Conservation (phyloP, 345 rosid species). For the Syzygium aromaticum region DNA sequence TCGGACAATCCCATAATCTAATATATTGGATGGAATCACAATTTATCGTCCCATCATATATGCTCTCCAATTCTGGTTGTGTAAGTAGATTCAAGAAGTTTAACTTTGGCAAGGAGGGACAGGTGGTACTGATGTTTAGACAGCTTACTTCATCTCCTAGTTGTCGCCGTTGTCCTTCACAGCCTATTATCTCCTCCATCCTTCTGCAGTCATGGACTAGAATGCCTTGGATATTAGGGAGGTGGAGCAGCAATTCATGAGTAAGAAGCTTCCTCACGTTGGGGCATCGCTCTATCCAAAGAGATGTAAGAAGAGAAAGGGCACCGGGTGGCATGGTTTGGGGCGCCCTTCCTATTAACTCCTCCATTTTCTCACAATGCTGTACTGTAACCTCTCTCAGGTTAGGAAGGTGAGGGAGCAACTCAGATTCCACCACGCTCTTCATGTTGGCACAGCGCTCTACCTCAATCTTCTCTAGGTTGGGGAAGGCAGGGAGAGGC, state of each 20-base stretch:
- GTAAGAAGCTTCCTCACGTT: neutral
- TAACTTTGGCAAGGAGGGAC: neutral
- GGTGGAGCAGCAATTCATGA: neutral
- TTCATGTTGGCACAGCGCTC: neutral
- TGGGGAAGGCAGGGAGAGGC: neutral
- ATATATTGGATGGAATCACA: constrained; percentile 5
- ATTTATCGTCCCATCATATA: neutral
- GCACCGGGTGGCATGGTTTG: neutral
- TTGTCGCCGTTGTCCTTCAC: neutral
- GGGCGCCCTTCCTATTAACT: constrained; percentile 7
- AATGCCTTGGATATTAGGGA: neutral
- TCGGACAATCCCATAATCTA: neutral
- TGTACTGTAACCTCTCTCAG: neutral
- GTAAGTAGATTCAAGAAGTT: neutral
- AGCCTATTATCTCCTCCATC: neutral
- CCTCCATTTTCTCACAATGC: constrained; percentile 1
- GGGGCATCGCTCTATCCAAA: neutral
- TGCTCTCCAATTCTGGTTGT: neutral
- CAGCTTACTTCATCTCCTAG: neutral
- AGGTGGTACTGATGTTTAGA: neutral
- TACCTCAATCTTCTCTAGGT: neutral
- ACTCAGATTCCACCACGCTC: constrained; percentile 1
- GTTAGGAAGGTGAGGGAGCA: neutral
- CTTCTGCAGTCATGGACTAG: neutral
- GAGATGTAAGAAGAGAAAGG: neutral